Base-by-base conservation (phyloP, 495 filamentous ascomycete species). In the Articulospora tetracladia region DNA sequence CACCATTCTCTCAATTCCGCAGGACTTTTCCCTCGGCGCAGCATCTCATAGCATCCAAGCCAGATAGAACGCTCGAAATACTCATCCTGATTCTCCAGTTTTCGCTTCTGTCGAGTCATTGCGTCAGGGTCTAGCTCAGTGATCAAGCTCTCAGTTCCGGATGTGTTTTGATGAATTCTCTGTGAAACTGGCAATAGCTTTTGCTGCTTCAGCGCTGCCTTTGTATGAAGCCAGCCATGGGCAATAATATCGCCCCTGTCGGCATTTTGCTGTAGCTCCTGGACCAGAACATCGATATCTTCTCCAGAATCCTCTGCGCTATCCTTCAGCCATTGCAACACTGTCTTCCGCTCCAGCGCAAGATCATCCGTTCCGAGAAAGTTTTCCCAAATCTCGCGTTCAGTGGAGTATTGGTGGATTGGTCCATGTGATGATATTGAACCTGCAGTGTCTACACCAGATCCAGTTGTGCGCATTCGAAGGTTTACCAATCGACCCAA, bases 81-180 rank as follows among this genome's bases (percentile, higher is more conserved):
- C 53, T 89, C 82, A 67, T 99, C 94, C 64, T 91, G 82, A 47
- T 80, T 81, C 67, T 93, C 87, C 26, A 98, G 73, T 36, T 76
- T 79, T 30, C 86, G 83, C 27, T 78, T 78, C 72, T 98, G 92
- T 52, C 94, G 84, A 36, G 84, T 85, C 15, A 86, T 77, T 6
- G 93, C 90, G 79, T 99, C 94, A 4, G 95, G 95, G 62, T 99
- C 94, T 24, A 99, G 77, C 67, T 96, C 90, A n/a, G 91, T 95
- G 47, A 97, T 80, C 3, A 97, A 67, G 4, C 82, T 68, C 69
- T 84, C 80, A 39, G 85, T 84, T 30, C 79, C 76, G 26, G 85
- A 83, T 2, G 80, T 74, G 50, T 76, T 81, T 41, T 82, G 69
- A 55, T 85, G 78, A 30, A 80, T 78, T 56, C 79, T 77, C 36